A percentile compares a stretch with the other conserved stretches of the same genome.
phyloP scores from a whole-genome alignment of 2,329 filamentous ascomycete genomes.

The Sordariomycetes sp. region DNA sequence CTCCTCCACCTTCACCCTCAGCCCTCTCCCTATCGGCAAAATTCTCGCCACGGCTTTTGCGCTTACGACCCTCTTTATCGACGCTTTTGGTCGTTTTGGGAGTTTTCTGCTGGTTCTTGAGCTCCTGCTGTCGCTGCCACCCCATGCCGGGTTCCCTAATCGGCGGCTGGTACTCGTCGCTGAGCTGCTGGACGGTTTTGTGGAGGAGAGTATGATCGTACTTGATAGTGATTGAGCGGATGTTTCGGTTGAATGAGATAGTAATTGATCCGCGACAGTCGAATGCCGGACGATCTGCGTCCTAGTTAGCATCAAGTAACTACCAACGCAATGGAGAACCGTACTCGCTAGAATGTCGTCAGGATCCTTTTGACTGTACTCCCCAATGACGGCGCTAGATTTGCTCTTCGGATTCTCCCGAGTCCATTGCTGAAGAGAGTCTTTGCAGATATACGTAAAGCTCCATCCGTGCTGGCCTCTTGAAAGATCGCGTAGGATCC shows the following conservation, averaged over 20 bases:
- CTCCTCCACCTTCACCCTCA: neutral
- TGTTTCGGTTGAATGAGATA: conserved; percentile 38
- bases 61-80: conserved; percentile 17
- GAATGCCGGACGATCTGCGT: conserved; percentile 46
- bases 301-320: conserved; percentile 6
- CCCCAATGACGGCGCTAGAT: conserved; percentile 31
- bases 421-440: conserved; percentile 42
- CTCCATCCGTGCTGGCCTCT: conserved; percentile 39
- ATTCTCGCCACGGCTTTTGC: conserved; percentile 9
- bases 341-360: conserved; percentile 36
- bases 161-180: conserved; percentile 35
- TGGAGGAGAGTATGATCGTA: conserved; percentile 51
- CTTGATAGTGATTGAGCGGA: conserved; percentile 37
- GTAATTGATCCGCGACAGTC: conserved; percentile 45
- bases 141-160: conserved; percentile 14
- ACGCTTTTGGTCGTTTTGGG: conserved; percentile 10
- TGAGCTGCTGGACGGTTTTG: conserved; percentile 41
- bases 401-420: conserved; percentile 33
- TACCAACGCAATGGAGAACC: conserved; percentile 7
- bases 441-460: conserved; percentile 43
- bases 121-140: conserved; percentile 12
- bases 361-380: conserved; percentile 37
- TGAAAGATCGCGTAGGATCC: conserved; percentile 35
- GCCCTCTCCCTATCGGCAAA: too few relatives aligned
- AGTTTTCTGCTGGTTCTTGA: conserved; percentile 12